Conservation (phyloP, 1,284 basidiomycete species). For the Stygiomarasmius scandens region DNA sequence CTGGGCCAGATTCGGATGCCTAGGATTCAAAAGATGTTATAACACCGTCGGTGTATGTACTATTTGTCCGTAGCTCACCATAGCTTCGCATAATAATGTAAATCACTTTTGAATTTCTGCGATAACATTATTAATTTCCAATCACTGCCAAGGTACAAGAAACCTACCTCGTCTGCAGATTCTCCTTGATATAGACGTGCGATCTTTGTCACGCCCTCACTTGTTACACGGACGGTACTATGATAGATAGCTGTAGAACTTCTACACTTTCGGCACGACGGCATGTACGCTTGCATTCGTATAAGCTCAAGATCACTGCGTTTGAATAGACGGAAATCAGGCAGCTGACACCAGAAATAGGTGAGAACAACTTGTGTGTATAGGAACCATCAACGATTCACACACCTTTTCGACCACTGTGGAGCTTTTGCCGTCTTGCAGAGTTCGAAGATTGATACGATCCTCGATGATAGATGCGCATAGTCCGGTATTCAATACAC, state of each 20-base stretch:
- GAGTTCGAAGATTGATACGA: not conserved
- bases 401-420: too few relatives aligned
- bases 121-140: not conserved
- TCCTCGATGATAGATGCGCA: not conserved
- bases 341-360: not conserved
- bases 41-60: not conserved
- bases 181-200: not conserved
- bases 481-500: not conserved
- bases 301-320: not conserved
- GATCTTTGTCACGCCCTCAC: not conserved
- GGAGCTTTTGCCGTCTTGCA: not conserved
- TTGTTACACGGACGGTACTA: not conserved
- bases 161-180: not conserved
- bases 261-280: not conserved
- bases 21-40: not conserved
- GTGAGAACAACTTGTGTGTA: not conserved
- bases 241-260: not conserved
- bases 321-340: not conserved
- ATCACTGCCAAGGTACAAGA: not conserved
- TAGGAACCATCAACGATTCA: not conserved
- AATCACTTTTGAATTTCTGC: not conserved
- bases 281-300: not conserved
- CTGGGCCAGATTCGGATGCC: not conserved
- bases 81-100: not conserved
- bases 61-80: not conserved